Evolutionary conservation across 768 basidiomycete genomes (phyloP).

Genomic region (Lanmaoa pseudosensibilis): DNA sequence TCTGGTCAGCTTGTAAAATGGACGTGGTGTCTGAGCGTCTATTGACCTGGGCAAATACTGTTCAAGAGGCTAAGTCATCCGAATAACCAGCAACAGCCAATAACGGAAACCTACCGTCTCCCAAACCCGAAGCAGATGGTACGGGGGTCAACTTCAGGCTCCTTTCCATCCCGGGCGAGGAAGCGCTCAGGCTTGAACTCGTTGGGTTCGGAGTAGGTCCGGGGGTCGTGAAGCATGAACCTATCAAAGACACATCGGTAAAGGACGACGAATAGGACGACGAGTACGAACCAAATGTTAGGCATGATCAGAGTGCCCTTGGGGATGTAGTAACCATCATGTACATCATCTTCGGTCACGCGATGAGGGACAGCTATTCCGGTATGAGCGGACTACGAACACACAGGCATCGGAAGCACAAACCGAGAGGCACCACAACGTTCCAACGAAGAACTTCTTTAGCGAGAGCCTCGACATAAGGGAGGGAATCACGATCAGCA

Average conservation of each 20-base stretch:
- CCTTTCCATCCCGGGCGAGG: slow-evolving; percentile 36
- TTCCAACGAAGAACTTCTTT: slow-evolving; percentile 57
- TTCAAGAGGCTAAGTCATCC: slow-evolving; percentile 1
- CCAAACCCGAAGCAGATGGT: slow-evolving; percentile 70
- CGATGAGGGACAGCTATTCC: slow-evolving; percentile 44
- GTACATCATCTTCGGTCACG: slow-evolving; percentile 57
- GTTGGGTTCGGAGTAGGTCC: slow-evolving; percentile 51
- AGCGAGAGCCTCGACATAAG: slow-evolving; percentile 58
- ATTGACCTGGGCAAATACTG: slow-evolving; percentile 33
- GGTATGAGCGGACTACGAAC: slow-evolving; percentile 31
- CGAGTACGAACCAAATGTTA: slow-evolving; percentile 21
- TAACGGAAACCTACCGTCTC: slow-evolving; percentile 43
- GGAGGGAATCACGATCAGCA: slow-evolving; percentile 55
- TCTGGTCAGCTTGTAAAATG: slow-evolving; percentile 26
- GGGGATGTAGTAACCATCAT: slow-evolving; percentile 62
- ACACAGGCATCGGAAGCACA: slow-evolving; percentile 24
- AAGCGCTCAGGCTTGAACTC: slow-evolving; percentile 63
- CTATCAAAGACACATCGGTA: slow-evolving; percentile 7
- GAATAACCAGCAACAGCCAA: slow-evolving; percentile 1
- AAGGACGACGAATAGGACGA: slow-evolving; percentile 1
- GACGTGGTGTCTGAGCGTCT: background rate
- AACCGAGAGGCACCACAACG: slow-evolving; percentile 40
- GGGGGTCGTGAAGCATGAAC: slow-evolving; percentile 34
- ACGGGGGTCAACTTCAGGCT: slow-evolving; percentile 56
- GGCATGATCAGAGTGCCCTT: slow-evolving; percentile 37